Percentiles rank a stretch among this genome's conserved stretches.
phyloP scores from a whole-genome alignment of 192 early-diverging fungal genomes.

The Backusella tarrabulga region DNA sequence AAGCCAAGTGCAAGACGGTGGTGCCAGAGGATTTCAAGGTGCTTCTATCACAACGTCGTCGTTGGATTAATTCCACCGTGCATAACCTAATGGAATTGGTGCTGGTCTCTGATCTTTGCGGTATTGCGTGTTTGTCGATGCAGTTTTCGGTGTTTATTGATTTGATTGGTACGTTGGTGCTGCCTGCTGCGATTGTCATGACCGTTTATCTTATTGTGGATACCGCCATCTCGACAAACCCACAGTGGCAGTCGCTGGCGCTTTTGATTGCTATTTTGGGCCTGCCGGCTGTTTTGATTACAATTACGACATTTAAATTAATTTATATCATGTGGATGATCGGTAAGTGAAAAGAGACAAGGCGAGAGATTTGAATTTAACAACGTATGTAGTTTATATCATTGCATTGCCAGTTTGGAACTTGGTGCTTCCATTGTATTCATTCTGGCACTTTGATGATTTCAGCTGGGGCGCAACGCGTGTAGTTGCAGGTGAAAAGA shows the following conservation, averaged over 20 bases:
- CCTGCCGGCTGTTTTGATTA: slow-evolving; percentile 86
- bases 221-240: slow-evolving; percentile 29
- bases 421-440: slow-evolving; percentile 85
- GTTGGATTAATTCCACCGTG: slow-evolving; percentile 95
- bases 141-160: slow-evolving; percentile 79
- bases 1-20: slow-evolving; percentile 80
- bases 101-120: slow-evolving; percentile 84
- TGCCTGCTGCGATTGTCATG: slow-evolving; percentile 63
- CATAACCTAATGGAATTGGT: slow-evolving; percentile 89
- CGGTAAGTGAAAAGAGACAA: slow-evolving; percentile 19
- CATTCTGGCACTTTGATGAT: slow-evolving; percentile 94
- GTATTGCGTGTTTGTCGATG: slow-evolving; percentile 87
- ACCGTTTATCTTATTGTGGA: slow-evolving; percentile 54
- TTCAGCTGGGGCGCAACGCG: slow-evolving; percentile 86
- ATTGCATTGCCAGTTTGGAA: slow-evolving; percentile 92
- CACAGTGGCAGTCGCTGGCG: slow-evolving; percentile 56
- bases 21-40: slow-evolving; percentile 82
- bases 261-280: slow-evolving; percentile 79
- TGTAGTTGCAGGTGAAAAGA: slow-evolving; percentile 65
- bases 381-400: slow-evolving; percentile 55
- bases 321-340: slow-evolving; percentile 92
- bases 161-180: slow-evolving; percentile 70
- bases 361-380: not conserved
- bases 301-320: slow-evolving; percentile 80
- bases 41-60: slow-evolving; percentile 85